Conservation (phyloP, 164 flowering plant species). For the Tetrastigma voinierianum region DNA sequence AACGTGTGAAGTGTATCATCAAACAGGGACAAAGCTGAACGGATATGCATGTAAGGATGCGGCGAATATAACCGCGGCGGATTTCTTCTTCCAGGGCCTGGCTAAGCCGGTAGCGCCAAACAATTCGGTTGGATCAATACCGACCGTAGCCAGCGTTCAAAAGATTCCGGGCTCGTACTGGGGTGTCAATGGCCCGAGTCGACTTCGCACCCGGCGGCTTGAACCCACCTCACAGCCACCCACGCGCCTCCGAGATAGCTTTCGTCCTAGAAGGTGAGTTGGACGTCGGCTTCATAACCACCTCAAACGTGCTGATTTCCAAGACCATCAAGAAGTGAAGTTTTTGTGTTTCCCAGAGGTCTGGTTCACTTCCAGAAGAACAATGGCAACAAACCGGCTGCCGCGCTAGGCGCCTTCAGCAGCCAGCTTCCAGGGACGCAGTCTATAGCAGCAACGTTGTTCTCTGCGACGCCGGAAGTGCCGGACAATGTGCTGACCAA, state of each 20-base stretch:
- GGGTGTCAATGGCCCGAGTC: constrained; percentile 26
- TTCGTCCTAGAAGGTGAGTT: constrained; percentile 27
- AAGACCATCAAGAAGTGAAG: constrained; percentile 18
- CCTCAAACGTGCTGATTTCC: constrained; percentile 20
- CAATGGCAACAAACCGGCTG: constrained; percentile 17
- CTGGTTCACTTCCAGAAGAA: constrained; percentile 31
- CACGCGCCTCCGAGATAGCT: constrained; percentile 29
- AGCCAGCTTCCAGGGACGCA: constrained; percentile 33
- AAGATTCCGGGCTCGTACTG: constrained; percentile 27
- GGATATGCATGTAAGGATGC: constrained; percentile 25
- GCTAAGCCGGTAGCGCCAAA: constrained; percentile 16
- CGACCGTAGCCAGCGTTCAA: constrained; percentile 20
- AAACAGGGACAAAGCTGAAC: constrained; percentile 22
- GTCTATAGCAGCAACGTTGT: constrained; percentile 21
- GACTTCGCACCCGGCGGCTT: constrained; percentile 26
- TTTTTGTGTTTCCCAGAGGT: constrained; percentile 26
- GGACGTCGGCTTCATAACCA: constrained; percentile 27
- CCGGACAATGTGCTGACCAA: constrained; percentile 21
- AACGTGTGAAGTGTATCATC: too few relatives aligned
- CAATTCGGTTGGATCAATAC: constrained; percentile 19
- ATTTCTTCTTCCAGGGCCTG: constrained; percentile 24
- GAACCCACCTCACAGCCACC: constrained; percentile 36
- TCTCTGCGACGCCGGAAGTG: constrained; percentile 20
- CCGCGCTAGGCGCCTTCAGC: constrained; percentile 25
- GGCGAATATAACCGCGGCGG: constrained; percentile 19